Evolutionary conservation across 306 rosid species (phyloP).

Genomic region (Prunus armeniaca): DNA sequence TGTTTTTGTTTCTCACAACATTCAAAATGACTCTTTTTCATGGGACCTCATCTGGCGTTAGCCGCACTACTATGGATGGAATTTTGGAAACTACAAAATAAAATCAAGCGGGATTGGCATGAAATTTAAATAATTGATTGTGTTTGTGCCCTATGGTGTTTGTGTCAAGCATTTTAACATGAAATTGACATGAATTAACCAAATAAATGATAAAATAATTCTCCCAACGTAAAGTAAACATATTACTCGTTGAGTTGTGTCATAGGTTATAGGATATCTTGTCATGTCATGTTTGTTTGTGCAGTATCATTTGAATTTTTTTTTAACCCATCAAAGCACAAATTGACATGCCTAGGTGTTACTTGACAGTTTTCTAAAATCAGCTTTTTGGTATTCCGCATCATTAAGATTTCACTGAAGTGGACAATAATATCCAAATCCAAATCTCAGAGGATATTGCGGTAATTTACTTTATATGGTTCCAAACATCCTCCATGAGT

Average conservation of each 20-base stretch:
- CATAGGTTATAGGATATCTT: neutral
- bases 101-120: neutral
- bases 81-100: neutral
- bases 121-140: neutral
- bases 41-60: neutral
- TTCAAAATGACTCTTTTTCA: conserved; percentile 1
- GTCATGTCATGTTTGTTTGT: neutral
- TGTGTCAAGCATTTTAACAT: neutral
- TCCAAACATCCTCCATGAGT: conserved; percentile 8
- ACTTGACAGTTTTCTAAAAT: neutral
- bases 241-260: neutral
- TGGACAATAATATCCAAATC: neutral
- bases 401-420: neutral
- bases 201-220: neutral
- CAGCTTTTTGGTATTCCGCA: neutral
- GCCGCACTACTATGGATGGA: neutral
- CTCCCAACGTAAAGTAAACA: neutral
- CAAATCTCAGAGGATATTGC: neutral
- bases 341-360: neutral
- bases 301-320: neutral
- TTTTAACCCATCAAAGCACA: neutral
- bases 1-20: conserved; percentile 13
- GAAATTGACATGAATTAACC: neutral
- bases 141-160: neutral
- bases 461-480: conserved; percentile 11